Percentiles rank a stretch among this genome's conserved stretches.
Conservation (phyloP, 176 grass and related monocot genomes). For the Calamus simplicifolius region DNA sequence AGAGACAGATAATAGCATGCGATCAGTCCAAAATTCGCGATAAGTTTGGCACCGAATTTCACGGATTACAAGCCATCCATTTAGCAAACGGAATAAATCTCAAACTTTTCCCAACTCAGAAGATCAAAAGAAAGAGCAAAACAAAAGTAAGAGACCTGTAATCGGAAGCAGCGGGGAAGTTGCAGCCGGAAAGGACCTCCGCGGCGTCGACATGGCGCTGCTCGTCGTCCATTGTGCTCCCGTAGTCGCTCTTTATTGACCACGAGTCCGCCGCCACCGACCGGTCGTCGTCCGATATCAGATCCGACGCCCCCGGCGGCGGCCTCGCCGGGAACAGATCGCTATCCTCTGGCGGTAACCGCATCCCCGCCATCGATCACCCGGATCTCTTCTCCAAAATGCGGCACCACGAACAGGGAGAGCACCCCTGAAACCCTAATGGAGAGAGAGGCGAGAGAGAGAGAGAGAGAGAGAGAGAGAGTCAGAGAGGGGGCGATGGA, state of each 20-base stretch:
- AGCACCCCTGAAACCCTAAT: too few relatives aligned
- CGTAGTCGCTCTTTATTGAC: constrained; percentile 95
- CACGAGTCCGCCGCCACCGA: constrained; percentile 96
- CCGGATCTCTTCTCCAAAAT: too few relatives aligned
- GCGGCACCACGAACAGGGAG: too few relatives aligned
- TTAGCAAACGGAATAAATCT: too few relatives aligned
- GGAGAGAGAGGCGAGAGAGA: too few relatives aligned
- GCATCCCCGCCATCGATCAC: constrained; percentile 44
- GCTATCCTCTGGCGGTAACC: constrained; percentile 41
- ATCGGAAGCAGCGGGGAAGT: constrained; percentile 81
- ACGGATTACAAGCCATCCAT: too few relatives aligned
- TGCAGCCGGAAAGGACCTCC: constrained; percentile 44
- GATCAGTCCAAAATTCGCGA: too few relatives aligned
- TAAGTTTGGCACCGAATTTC: too few relatives aligned
- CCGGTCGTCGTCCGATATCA: constrained; percentile 83
- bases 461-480: too few relatives aligned
- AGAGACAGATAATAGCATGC: too few relatives aligned
- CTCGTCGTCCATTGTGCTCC: constrained; percentile 94
- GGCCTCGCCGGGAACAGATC: constrained; percentile 39
- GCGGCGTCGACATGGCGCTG: constrained; percentile 86
- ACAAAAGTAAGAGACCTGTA: constrained; percentile 39
- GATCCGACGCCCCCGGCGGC: constrained; percentile 29
- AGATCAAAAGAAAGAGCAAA: background rate
- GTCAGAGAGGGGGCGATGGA: too few relatives aligned
- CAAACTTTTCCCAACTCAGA: too few relatives aligned